phyloP scores from a whole-genome alignment of 2,329 filamentous ascomycete species.

The Ceratocystis destructans region DNA sequence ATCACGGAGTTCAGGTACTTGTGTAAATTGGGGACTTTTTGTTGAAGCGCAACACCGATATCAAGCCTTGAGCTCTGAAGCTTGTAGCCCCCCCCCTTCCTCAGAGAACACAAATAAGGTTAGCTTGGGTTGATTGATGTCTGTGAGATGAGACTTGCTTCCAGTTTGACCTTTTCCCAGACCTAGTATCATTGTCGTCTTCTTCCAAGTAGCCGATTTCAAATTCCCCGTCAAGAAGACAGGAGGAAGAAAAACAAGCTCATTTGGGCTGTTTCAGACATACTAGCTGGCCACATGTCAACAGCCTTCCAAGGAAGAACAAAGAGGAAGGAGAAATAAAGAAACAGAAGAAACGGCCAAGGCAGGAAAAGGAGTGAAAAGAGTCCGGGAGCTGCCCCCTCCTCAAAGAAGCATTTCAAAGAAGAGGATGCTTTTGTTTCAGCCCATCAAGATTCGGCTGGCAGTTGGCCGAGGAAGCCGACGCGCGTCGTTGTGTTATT shows the following conservation, averaged over 20 bases:
- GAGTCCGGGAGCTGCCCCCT: not conserved
- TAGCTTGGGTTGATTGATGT: not conserved
- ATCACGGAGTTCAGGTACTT: not conserved
- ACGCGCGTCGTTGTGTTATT: not conserved
- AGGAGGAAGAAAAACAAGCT: constrained; percentile 1
- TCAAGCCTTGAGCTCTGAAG: not conserved
- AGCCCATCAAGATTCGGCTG: not conserved
- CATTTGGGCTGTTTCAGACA: constrained; percentile 2
- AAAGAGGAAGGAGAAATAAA: not conserved
- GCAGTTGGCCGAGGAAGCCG: not conserved
- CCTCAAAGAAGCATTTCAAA: not conserved
- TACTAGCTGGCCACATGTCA: constrained; percentile 3
- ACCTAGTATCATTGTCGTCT: not conserved
- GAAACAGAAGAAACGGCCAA: not conserved
- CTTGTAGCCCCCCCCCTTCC: not conserved
- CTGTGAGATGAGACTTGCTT: not conserved
- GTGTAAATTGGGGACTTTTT: not conserved
- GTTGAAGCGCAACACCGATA: not conserved
- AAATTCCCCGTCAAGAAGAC: not conserved
- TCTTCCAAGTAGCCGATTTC: constrained; percentile 2
- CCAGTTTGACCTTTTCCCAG: not conserved
- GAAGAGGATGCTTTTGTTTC: not conserved
- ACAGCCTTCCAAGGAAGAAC: not conserved
- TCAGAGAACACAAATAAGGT: not conserved
- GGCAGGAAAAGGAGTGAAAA: not conserved